phyloP scores from a whole-genome alignment of 1,284 basidiomycete genomes.

The Tilletia horrida region DNA sequence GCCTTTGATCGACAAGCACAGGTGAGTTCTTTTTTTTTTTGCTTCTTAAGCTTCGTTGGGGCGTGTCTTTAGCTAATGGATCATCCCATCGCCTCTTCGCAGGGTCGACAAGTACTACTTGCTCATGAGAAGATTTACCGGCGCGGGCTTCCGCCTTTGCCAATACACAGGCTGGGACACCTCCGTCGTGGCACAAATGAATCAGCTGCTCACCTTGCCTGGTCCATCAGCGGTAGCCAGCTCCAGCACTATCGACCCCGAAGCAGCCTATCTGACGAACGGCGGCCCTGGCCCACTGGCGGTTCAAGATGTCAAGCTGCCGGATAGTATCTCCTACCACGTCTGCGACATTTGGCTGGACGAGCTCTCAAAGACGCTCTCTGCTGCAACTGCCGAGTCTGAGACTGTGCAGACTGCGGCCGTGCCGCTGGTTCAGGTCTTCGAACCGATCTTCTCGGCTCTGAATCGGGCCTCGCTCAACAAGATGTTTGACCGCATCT shows the following conservation, averaged over 20 bases:
- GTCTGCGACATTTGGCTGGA: constrained; percentile 84
- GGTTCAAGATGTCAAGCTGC: constrained; percentile 66
- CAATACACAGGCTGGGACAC: constrained; percentile 69
- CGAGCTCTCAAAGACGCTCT: constrained; percentile 75
- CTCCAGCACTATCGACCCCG: neutral
- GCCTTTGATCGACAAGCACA: constrained; percentile 81
- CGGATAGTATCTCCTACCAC: constrained; percentile 68
- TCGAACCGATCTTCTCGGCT: neutral
- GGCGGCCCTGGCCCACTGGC: constrained; percentile 13
- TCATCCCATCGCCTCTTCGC: neutral
- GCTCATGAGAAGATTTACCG: constrained; percentile 82
- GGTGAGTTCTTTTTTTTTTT: constrained; percentile 61
- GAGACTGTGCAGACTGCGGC: neutral
- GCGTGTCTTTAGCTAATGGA: neutral
- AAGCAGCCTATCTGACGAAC: neutral
- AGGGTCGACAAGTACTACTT: constrained; percentile 85
- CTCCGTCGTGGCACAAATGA: constrained; percentile 55
- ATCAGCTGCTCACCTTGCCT: neutral
- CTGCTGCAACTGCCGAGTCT: neutral
- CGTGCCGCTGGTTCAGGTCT: neutral
- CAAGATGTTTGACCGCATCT: constrained; percentile 14
- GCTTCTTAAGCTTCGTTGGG: too few relatives aligned
- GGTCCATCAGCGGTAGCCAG: constrained; percentile 26
- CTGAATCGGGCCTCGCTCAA: neutral
- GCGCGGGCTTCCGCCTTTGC: constrained; percentile 77